These are phyloP conservation scores for Rubus parviflorus DNA, from an alignment of 306 rosid genomes.

Conservation along the genomic window DNA sequence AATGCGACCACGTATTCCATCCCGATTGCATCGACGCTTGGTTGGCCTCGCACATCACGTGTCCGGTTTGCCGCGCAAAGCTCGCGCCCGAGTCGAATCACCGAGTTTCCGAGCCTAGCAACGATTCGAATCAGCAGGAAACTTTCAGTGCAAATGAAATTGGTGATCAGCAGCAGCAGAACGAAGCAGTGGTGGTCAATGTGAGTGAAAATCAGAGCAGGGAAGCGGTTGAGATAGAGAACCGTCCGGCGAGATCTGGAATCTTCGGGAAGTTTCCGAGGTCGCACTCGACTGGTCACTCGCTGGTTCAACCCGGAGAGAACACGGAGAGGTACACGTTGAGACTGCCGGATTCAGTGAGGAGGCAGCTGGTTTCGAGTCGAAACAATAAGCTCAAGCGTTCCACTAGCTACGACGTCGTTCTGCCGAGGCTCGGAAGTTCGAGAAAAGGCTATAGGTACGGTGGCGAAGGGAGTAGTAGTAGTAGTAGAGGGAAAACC, in stretches of 20 bases:
- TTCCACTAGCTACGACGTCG: constrained; percentile 40
- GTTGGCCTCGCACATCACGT: constrained; percentile 60
- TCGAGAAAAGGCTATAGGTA: constrained; percentile 29
- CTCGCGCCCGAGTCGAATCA: constrained; percentile 25
- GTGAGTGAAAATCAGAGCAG: not conserved
- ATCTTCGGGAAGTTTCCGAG: constrained; percentile 27
- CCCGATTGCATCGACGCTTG: constrained; percentile 70
- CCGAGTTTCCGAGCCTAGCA: not conserved
- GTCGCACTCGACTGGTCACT: constrained; percentile 82
- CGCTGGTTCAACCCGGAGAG: constrained; percentile 37
- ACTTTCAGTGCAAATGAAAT: not conserved
- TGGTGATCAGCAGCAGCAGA: not conserved
- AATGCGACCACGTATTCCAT: constrained; percentile 73
- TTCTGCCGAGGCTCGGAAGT: constrained; percentile 25
- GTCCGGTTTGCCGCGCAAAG: constrained; percentile 69
- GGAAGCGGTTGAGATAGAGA: not conserved
- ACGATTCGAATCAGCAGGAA: not conserved
- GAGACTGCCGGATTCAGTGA: constrained; percentile 56
- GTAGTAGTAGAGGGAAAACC: constrained; percentile 20
- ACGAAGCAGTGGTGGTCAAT: not conserved
- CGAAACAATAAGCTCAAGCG: constrained; percentile 43
- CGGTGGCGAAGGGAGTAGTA: constrained; percentile 18
- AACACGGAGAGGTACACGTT: constrained; percentile 50
- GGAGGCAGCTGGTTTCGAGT: constrained; percentile 36
- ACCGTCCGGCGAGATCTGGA: not conserved